Evolutionary conservation across 164 flowering plant genomes (phyloP), one percentile per base, ranked within the genome.

Genomic region (Stephania japonica): DNA sequence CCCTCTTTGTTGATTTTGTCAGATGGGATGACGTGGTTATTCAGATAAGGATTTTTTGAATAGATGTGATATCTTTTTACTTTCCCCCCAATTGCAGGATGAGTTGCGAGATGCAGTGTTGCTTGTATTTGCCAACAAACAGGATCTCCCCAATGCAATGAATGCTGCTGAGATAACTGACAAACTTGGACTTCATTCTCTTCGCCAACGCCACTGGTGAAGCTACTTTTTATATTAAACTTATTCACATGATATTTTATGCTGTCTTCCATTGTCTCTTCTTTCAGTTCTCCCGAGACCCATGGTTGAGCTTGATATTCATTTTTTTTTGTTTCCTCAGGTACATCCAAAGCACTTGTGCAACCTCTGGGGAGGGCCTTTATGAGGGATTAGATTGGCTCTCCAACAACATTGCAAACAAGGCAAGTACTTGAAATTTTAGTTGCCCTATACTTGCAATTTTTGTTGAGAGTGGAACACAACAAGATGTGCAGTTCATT

Each of bases 81-180:
- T 32, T 32, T 32, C 38, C 38, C 38, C 65, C 68, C 75, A 72
- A 21, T 72, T 75, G 59, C 84, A 94, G 99, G 99, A 94, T 87
- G 99, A 94, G 82, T 85, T 94, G 76, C 89, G 98, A 26, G 99
- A 94, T 81, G 98, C 99, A 24, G 99, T 94, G 68, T 68, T 94
- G 84, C 98, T 94, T 78, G 99, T 94, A 32, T 94, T 94, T 84
- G 99, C 99, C 44, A 94, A 94, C 97, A 94, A 94, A 77, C 99
- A 94, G 81, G 99, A 94, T 90, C 97, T 94, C 81, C 99, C 99
- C 1, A 94, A 94, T 85, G 99, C 99, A 75, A 94, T 94, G 99
- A 94, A 93, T 84, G 99, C 99, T 76, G 99, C 99, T 62, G 99
- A 94, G 82, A 92, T 94, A 42, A 94, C 98, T 76, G 98, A 94